Percentiles rank a stretch among this genome's conserved stretches.
phyloP scores from a whole-genome alignment of 2,329 filamentous ascomycete genomes.

The Coniosporium tulheliwenetii region DNA sequence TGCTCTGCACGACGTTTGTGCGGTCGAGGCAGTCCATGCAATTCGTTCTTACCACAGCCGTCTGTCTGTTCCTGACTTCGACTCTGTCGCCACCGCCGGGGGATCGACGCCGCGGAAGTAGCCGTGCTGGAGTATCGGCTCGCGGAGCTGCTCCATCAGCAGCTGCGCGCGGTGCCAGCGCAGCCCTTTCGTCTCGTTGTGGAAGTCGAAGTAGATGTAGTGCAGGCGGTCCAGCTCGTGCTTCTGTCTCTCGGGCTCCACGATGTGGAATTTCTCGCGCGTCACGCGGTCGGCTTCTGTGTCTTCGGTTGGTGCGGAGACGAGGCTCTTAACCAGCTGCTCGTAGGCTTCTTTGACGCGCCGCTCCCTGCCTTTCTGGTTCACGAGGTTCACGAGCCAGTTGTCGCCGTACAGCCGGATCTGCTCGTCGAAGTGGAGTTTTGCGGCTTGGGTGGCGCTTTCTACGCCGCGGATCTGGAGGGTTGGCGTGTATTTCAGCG shows the following conservation, averaged over 20 bases:
- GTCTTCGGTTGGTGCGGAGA: conserved; percentile 51
- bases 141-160: conserved; percentile 65
- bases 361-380: conserved; percentile 84
- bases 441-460: conserved; percentile 60
- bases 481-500: conserved; percentile 77
- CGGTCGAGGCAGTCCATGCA: conserved; percentile 99
- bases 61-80: conserved; percentile 69
- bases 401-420: conserved; percentile 90
- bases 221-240: conserved; percentile 71
- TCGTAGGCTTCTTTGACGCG: conserved; percentile 89
- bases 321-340: conserved; percentile 63
- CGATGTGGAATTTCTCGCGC: conserved; percentile 65
- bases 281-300: conserved; percentile 47
- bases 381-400: conserved; percentile 93
- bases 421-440: conserved; percentile 84
- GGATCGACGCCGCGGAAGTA: conserved; percentile 90
- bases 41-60: conserved; percentile 86
- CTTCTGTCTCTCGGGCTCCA: conserved; percentile 46
- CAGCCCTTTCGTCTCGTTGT: conserved; percentile 91
- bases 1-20: conserved; percentile 95
- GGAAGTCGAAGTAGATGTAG: conserved; percentile 97
- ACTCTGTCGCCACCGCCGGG: conserved; percentile 45
- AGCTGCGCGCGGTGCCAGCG: conserved; percentile 84
- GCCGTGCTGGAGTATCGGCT: conserved; percentile 60
- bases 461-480: conserved; percentile 79